Conservation (phyloP, 257 asterid genomes). For the Striga asiatica region DNA sequence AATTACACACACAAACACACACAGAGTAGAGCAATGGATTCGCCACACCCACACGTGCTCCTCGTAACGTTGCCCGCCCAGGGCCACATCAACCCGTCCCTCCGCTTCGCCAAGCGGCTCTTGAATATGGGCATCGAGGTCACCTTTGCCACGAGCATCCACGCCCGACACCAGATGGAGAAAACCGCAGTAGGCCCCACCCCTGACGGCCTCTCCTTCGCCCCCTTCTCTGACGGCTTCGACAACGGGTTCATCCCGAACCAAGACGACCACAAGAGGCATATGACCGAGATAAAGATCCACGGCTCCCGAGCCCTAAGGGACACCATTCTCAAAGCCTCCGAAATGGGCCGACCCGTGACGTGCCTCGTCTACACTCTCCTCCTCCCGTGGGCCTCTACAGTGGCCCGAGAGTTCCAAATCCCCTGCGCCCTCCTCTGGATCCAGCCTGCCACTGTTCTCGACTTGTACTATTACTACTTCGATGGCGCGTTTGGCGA, state of each 20-base stretch:
- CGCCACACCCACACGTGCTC: conserved; percentile 43
- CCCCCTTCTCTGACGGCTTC: conserved; percentile 42
- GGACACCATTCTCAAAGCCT: conserved; percentile 12
- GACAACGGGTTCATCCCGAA: conserved; percentile 30
- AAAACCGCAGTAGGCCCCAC: not conserved
- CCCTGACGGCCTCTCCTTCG: conserved; percentile 25
- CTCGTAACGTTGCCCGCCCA: conserved; percentile 42
- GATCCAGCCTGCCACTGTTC: conserved; percentile 57
- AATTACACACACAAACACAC: not conserved
- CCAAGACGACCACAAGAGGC: conserved; percentile 1
- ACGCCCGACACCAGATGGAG: conserved; percentile 29
- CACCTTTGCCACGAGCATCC: conserved; percentile 38
- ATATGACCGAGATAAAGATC: conserved; percentile 17
- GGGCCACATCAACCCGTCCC: conserved; percentile 69
- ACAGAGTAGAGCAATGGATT: conserved; percentile 19
- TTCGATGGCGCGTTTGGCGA: conserved; percentile 41
- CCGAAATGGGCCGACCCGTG: conserved; percentile 30
- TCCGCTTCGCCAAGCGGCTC: conserved; percentile 42
- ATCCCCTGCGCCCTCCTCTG: conserved; percentile 47
- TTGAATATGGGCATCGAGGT: conserved; percentile 31
- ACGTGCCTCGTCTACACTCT: conserved; percentile 38
- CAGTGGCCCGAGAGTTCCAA: conserved; percentile 38
- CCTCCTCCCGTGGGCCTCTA: conserved; percentile 44
- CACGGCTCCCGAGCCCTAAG: conserved; percentile 25
- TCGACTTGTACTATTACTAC: conserved; percentile 37